phyloP scores from a whole-genome alignment of 306 rosid species.

The Begonia loranthoides region DNA sequence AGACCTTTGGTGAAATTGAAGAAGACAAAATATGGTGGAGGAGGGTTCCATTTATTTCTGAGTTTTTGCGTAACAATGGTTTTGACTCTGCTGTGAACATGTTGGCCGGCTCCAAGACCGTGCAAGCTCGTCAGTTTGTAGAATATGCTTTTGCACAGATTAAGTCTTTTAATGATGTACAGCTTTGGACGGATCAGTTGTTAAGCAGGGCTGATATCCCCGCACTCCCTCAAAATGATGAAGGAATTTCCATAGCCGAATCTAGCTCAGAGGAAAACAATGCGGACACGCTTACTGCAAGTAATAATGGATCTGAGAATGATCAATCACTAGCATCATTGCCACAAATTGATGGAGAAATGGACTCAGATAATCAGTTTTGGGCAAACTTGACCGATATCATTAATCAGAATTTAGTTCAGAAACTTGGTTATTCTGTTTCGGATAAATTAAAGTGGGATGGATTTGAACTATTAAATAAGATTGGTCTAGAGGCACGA shows the following conservation, averaged over 20 bases:
- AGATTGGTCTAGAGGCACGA: slow-evolving; percentile 63
- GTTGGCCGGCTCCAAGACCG: slow-evolving; percentile 66
- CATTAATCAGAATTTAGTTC: slow-evolving; percentile 54
- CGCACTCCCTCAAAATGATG: slow-evolving; percentile 15
- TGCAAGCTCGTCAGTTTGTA: slow-evolving; percentile 80
- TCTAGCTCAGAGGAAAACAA: slow-evolving; percentile 13
- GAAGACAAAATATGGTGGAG: slow-evolving; percentile 70
- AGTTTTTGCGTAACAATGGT: slow-evolving; percentile 54
- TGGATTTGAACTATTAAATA: slow-evolving; percentile 65
- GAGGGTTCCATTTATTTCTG: slow-evolving; percentile 68
- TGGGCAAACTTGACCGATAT: slow-evolving; percentile 66
- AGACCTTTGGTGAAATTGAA: slow-evolving; percentile 65
- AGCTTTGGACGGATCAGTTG: slow-evolving; percentile 28
- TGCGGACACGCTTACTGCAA: slow-evolving; percentile 18
- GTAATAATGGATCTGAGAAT: slow-evolving; percentile 20
- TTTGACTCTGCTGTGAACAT: slow-evolving; percentile 56
- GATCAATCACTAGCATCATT: slow-evolving; percentile 23
- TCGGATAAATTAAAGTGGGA: slow-evolving; percentile 83
- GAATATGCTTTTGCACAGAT: slow-evolving; percentile 86
- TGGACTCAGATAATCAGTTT: slow-evolving; percentile 45
- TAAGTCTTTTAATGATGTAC: slow-evolving; percentile 53
- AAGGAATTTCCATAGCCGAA: slow-evolving; percentile 20
- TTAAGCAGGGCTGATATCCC: slow-evolving; percentile 22
- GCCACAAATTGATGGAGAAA: slow-evolving; percentile 21
- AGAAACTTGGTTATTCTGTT: slow-evolving; percentile 63